Evolutionary conservation across 176 grass and related monocot genomes (phyloP), one percentile per base, ranked within the genome.

Genomic region (Ensete ventricosum): DNA sequence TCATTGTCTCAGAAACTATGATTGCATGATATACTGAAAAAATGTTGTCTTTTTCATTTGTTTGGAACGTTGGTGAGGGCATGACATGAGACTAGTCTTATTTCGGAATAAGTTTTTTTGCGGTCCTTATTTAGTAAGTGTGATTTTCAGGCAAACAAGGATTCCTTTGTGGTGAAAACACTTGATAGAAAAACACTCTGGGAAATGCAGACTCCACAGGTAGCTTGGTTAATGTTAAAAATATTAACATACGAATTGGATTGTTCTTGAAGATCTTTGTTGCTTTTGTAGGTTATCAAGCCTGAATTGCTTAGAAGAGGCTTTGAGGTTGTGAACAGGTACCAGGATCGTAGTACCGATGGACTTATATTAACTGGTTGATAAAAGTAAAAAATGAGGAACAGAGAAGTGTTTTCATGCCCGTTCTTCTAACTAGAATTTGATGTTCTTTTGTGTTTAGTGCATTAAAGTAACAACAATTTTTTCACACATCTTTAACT

Each of bases 121-220:
- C 78, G 13, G 26, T 80, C 57, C 52, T 43, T 43, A 43, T 78
- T 75, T 16, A 0, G n/a, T 55, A 14, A 14, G 2, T 74, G 23
- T 52, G 11, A 59, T 14, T 67, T 98, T 54, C 80, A 99, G 95
- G 95, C 84, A 52, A 50, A 88, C 78, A 91, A 11, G 3, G 69
- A 89, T 69, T 89, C 84, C 68, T 94, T 99, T 75, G 95, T 99
- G 1, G 81, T 99, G 43, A 99, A 94, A 84, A 94, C 95, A 24
- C 84, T 99, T 54, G 91, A 99, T 73, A 88, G 95, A 64, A 94
- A 94, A 86, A 94, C 90, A 34, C 95, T 99, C 23, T 99, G 91
- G 95, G 95, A 99, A 84, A 99, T 99, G 95, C 95, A 99, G 83
- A 99, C 96, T 71, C 96, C 96, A 34, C 96, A 99, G 96, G 96